A percentile compares a stretch with the other conserved stretches of the same genome.
These are phyloP conservation scores for Coemansia sp. DNA, from an alignment of 192 early-diverging fungal genomes.

Conservation along the genomic window DNA sequence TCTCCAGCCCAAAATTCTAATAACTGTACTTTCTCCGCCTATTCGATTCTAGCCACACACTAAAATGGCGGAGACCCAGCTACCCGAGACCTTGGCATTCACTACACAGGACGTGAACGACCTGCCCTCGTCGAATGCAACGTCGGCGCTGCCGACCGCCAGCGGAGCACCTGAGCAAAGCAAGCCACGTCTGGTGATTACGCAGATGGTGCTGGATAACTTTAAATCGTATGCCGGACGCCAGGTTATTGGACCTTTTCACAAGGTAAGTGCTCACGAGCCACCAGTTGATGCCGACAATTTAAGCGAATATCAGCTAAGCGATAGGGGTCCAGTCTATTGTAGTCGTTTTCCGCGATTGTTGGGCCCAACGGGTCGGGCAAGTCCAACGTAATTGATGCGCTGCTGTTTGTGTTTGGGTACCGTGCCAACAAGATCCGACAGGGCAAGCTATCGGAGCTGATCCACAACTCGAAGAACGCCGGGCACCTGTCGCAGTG, in stretches of 20 bases:
- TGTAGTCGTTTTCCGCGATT: constrained; percentile 62
- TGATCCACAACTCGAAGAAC: constrained; percentile 90
- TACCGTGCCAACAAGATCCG: constrained; percentile 96
- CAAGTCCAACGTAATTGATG: constrained; percentile 98
- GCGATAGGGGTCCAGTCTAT: no score
- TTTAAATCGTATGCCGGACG: constrained; percentile 95
- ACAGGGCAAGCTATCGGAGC: constrained; percentile 89
- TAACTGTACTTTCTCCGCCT: not conserved
- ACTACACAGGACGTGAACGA: constrained; percentile 11
- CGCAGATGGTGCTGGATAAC: constrained; percentile 85
- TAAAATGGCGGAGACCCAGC: not conserved
- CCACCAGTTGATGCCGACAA: not conserved
- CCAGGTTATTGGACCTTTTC: constrained; percentile 94
- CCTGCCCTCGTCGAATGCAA: not conserved
- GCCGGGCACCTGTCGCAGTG: constrained; percentile 68
- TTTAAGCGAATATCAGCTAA: not conserved
- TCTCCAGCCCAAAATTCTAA: not conserved
- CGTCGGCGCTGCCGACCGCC: not conserved
- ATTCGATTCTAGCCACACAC: not conserved
- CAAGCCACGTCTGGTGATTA: constrained; percentile 60
- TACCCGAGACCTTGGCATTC: constrained; percentile 8
- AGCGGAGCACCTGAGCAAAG: not conserved
- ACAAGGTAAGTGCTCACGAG: constrained; percentile 82
- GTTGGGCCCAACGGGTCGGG: constrained; percentile 98
- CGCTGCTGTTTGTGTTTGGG: constrained; percentile 97